These are phyloP conservation scores for Begonia peltatifolia DNA, from an alignment of 306 rosid genomes.

Conservation along the genomic window DNA sequence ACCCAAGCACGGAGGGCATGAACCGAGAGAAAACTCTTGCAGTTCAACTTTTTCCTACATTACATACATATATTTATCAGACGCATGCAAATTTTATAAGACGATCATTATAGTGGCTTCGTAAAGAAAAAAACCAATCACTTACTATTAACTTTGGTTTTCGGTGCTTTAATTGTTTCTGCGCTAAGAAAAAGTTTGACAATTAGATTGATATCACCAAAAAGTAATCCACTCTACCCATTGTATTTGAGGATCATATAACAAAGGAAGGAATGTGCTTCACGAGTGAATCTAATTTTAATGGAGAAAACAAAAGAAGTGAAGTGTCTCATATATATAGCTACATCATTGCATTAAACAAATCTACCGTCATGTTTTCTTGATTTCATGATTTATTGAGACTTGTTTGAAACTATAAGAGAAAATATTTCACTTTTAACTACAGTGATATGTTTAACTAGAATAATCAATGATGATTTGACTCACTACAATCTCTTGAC, in stretches of 20 bases:
- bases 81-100: slow-evolving; percentile 9
- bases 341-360: no score
- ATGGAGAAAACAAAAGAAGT: no score
- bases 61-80: slow-evolving; percentile 12
- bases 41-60: slow-evolving; percentile 79
- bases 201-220: background rate
- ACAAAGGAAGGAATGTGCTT: no score
- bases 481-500: no score
- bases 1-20: slow-evolving; percentile 81
- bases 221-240: no score
- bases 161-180: slow-evolving; percentile 76
- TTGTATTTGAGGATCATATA: no score
- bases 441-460: background rate
- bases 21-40: slow-evolving; percentile 71
- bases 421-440: no score
- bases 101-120: background rate
- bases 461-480: slow-evolving; percentile 1
- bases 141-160: slow-evolving; percentile 77
- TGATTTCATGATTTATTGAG: no score
- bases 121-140: slow-evolving; percentile 2
- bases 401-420: no score
- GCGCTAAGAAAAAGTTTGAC: slow-evolving; percentile 13
- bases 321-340: no score
- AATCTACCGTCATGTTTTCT: no score
- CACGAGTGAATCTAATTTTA: no score